Evolutionary conservation across 1,284 basidiomycete species (phyloP), one percentile per base, ranked within the genome.

Genomic region (Chondrostereum purpureum): DNA sequence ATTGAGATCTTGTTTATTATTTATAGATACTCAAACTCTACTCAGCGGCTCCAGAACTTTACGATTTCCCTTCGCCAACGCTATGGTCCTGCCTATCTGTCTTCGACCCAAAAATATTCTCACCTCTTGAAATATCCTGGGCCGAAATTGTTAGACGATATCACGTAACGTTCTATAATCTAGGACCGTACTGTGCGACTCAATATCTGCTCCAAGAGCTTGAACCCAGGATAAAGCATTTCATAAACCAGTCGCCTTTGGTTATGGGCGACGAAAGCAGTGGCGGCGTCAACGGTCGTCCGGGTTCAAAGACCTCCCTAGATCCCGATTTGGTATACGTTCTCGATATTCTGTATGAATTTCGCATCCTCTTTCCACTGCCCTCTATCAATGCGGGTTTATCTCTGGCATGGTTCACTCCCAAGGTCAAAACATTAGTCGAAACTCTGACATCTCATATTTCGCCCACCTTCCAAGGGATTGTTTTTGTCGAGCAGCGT

Each of bases 401-500:
- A 31, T 63, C 65, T 3, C 59, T 78, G 13, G 62, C 69, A 16
- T 87, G 82, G 80, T 78, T 79, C 50, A 78, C 89, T 1, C 82
- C 85, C 3, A 91, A 92, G 59, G 62, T 92, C 41, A 66, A 67
- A 36, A 66, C 66, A 2, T 69, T 92, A 19, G 68, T 81, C 13
- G 72, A 81, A 20, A 62, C 83, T 39, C 69, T 92, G 11, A 63
- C 73, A n/a, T 65, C 67, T 14, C 72, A 82, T 55, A 65, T 75
- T 27, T 69, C 70, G 20, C 56, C 68, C 1, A 65, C 69, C 3
- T 88, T 91, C 55, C 88, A 88, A 55, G 80, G 78, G 8, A 91
- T 92, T 49, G 70, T 92, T 20, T 93, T 93, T 57, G 87, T 88
- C 6, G 80, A 90, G 52, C 87, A 89, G 57, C 73, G 89, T 5